These are phyloP conservation scores for Sugiyamaella xylanicola DNA, from an alignment of 1,139 yeast species.

Conservation along the genomic window DNA sequence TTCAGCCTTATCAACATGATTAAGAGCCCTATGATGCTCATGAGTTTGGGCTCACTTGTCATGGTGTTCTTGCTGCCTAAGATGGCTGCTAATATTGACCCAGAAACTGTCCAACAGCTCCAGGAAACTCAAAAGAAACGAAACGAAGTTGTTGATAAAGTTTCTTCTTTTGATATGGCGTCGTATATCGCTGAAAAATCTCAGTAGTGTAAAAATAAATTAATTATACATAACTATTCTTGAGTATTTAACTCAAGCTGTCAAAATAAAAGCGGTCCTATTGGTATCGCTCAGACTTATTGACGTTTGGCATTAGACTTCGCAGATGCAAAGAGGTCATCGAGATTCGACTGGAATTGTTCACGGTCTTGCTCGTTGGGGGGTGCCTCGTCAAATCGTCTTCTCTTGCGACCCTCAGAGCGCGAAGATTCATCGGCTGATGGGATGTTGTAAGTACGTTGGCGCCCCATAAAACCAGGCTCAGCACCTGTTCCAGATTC, in stretches of 20 bases:
- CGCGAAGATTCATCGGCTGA: slow-evolving; percentile 3
- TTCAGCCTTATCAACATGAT: slow-evolving; percentile 41
- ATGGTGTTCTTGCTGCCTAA: slow-evolving; percentile 43
- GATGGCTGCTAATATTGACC: slow-evolving; percentile 41
- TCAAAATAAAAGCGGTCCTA: too few relatives aligned
- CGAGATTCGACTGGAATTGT: slow-evolving; percentile 9
- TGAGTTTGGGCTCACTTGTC: slow-evolving; percentile 40
- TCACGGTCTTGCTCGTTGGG: slow-evolving; percentile 8
- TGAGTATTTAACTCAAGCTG: too few relatives aligned
- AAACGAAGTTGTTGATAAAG: slow-evolving; percentile 30
- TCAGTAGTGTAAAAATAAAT: background rate
- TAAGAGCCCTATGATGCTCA: slow-evolving; percentile 44
- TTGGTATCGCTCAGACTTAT: background rate
- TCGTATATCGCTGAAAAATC: slow-evolving; percentile 31
- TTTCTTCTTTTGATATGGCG: slow-evolving; percentile 38
- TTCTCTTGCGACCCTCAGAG: slow-evolving; percentile 25
- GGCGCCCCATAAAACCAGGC: slow-evolving; percentile 33
- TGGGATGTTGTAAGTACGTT: slow-evolving; percentile 32
- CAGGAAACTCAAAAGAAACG: slow-evolving; percentile 32
- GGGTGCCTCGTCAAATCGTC: slow-evolving; percentile 25
- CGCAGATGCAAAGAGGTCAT: slow-evolving; percentile 14
- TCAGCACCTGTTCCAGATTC: slow-evolving; percentile 37
- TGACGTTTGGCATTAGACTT: slow-evolving; percentile 5
- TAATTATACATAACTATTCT: too few relatives aligned
- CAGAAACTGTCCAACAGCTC: slow-evolving; percentile 40